Percentiles rank a stretch among this genome's conserved stretches.
Conservation (phyloP, 1,284 basidiomycete genomes). For the Sporisorium graminicola region DNA sequence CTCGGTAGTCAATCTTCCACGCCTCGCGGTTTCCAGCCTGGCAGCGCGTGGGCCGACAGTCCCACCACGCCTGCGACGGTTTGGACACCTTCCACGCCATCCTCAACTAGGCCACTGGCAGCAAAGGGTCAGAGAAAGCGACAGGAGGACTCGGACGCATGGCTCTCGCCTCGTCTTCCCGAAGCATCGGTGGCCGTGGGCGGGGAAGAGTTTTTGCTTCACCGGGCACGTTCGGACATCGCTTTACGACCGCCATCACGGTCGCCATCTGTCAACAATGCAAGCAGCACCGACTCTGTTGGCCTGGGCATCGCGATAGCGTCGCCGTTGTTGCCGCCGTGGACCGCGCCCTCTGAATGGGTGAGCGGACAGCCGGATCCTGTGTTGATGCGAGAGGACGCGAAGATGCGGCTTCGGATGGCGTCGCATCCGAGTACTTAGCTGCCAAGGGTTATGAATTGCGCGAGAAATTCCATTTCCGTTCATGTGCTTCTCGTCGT, state of each 20-base stretch:
- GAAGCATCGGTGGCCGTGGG: neutral
- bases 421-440: slow-evolving; percentile 7
- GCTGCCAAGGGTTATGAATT: neutral
- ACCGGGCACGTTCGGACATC: neutral
- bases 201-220: slow-evolving; percentile 2
- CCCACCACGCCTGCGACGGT: slow-evolving; percentile 21
- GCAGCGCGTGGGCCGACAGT: slow-evolving; percentile 16
- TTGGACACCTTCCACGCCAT: slow-evolving; percentile 27
- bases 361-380: slow-evolving; percentile 22
- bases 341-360: slow-evolving; percentile 25
- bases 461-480: neutral
- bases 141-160: neutral
- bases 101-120: slow-evolving; percentile 3
- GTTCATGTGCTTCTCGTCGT: neutral
- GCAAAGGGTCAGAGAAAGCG: neutral
- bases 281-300: slow-evolving; percentile 11
- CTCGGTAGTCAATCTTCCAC: slow-evolving; percentile 10
- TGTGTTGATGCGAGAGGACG: slow-evolving; percentile 23
- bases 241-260: neutral
- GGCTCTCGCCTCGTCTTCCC: neutral
- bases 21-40: slow-evolving; percentile 7
- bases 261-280: neutral
- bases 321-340: slow-evolving; percentile 5
- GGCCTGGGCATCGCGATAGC: slow-evolving; percentile 25
- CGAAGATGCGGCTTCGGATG: slow-evolving; percentile 36